phyloP scores from a whole-genome alignment of 192 early-diverging fungal species.

The Radiomyces spectabilis region DNA sequence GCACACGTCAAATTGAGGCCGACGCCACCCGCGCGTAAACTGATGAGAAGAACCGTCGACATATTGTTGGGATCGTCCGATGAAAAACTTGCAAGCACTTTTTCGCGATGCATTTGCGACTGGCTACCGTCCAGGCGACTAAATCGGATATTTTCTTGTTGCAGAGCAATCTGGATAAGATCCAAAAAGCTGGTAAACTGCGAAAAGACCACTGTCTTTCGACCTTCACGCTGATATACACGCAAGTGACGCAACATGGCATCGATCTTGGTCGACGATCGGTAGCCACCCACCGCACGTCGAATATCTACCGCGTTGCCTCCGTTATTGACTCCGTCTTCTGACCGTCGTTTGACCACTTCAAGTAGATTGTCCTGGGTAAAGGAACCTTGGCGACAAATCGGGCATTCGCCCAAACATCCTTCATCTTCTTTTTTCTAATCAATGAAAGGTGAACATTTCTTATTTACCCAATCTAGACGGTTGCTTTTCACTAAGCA shows the following conservation, averaged over 20 bases:
- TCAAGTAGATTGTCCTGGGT: slow-evolving; percentile 37
- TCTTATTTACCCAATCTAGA: not conserved
- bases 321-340: not conserved
- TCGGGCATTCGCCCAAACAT: slow-evolving; percentile 42
- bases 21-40: slow-evolving; percentile 69
- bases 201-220: slow-evolving; percentile 87
- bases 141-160: slow-evolving; percentile 47
- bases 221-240: slow-evolving; percentile 4
- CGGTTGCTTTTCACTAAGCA: not conserved
- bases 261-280: slow-evolving; percentile 37
- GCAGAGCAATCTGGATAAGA: slow-evolving; percentile 52
- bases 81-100: slow-evolving; percentile 47
- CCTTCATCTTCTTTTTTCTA: slow-evolving; percentile 39
- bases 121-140: slow-evolving; percentile 78
- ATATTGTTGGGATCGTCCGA: not conserved
- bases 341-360: slow-evolving; percentile 5
- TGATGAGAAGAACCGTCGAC: slow-evolving; percentile 51
- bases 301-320: slow-evolving; percentile 6
- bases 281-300: slow-evolving; percentile 13
- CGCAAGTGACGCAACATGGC: slow-evolving; percentile 35
- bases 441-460: not conserved
- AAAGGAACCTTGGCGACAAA: slow-evolving; percentile 43
- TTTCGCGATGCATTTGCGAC: slow-evolving; percentile 45
- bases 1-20: slow-evolving; percentile 72
- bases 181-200: slow-evolving; percentile 89